Evolutionary conservation across 352 stramenopile genomes (phyloP).

Genomic region (Pythium aristosporum): DNA sequence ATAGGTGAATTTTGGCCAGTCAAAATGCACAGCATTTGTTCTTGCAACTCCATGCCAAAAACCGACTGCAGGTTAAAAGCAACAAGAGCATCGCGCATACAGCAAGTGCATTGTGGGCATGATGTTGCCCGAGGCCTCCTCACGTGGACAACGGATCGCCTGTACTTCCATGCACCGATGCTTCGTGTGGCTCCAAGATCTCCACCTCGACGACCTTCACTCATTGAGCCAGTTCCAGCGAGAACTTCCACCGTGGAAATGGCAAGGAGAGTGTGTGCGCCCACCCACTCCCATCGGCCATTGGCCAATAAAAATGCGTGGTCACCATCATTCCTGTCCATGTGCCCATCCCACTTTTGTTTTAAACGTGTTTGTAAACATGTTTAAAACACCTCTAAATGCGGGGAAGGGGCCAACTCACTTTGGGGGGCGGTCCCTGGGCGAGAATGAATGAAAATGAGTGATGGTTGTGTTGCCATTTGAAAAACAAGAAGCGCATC

Average conservation of each 20-base stretch:
- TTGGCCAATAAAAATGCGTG: slow-evolving; percentile 21
- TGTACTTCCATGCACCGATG: neutral
- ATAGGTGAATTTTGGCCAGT: neutral
- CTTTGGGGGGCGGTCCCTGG: neutral
- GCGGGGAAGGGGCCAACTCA: slow-evolving; percentile 6
- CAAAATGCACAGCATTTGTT: neutral
- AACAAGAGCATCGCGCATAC: too few species aligned
- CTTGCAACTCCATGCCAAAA: neutral
- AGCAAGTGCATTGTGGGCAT: too few species aligned
- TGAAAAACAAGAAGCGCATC: slow-evolving; percentile 36
- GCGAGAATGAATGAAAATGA: slow-evolving; percentile 45
- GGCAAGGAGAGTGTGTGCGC: slow-evolving; percentile 10
- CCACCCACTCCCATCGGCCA: slow-evolving; percentile 5
- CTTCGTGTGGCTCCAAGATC: neutral
- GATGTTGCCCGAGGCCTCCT: too few species aligned
- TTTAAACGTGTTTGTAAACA: slow-evolving; percentile 28
- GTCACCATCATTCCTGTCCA: slow-evolving; percentile 21
- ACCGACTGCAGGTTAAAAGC: too few species aligned
- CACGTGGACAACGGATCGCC: too few species aligned
- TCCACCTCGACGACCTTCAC: slow-evolving; percentile 10
- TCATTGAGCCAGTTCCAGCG: slow-evolving; percentile 22
- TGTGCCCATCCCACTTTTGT: slow-evolving; percentile 24
- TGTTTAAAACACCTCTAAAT: slow-evolving; percentile 4
- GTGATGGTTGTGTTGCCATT: slow-evolving; percentile 47
- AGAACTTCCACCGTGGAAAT: neutral